Conservation (phyloP, 371 early-diverging fungal species). For the Zopfochytrium polystomum region DNA sequence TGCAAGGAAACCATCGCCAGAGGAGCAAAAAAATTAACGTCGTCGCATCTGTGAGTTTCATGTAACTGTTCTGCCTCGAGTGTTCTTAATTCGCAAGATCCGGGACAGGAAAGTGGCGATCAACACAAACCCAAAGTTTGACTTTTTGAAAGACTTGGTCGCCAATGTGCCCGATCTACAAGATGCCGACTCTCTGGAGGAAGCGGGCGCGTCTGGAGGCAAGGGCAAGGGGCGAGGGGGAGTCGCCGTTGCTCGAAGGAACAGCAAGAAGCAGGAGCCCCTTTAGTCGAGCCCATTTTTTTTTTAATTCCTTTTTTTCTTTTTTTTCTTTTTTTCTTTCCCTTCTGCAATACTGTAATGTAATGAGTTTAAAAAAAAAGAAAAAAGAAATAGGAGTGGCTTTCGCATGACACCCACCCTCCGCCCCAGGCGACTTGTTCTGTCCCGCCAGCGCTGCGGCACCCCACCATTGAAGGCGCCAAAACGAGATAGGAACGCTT, state of each 20-base stretch:
- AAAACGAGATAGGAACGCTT: no score
- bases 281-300: no score
- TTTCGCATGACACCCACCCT: no score
- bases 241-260: slow-evolving; percentile 2
- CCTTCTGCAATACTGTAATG: no score
- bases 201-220: slow-evolving; percentile 30
- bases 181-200: slow-evolving; percentile 31
- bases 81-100: not conserved
- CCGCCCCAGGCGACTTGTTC: no score
- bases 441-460: no score
- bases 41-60: slow-evolving; percentile 76
- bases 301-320: no score
- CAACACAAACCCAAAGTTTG: slow-evolving; percentile 79
- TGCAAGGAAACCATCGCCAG: slow-evolving; percentile 75
- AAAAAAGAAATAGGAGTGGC: no score
- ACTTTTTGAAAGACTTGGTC: slow-evolving; percentile 88
- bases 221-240: slow-evolving; percentile 24
- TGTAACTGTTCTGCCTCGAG: not conserved
- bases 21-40: slow-evolving; percentile 77
- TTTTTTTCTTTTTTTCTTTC: no score
- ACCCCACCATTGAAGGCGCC: no score
- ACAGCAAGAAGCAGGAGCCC: not conserved
- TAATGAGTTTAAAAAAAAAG: no score
- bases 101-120: slow-evolving; percentile 77
- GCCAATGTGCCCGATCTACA: slow-evolving; percentile 78